Percentiles rank a stretch among this genome's conserved stretches.
Evolutionary conservation across 345 rosid genomes (phyloP).

Genomic region (Lumnitzera racemosa): DNA sequence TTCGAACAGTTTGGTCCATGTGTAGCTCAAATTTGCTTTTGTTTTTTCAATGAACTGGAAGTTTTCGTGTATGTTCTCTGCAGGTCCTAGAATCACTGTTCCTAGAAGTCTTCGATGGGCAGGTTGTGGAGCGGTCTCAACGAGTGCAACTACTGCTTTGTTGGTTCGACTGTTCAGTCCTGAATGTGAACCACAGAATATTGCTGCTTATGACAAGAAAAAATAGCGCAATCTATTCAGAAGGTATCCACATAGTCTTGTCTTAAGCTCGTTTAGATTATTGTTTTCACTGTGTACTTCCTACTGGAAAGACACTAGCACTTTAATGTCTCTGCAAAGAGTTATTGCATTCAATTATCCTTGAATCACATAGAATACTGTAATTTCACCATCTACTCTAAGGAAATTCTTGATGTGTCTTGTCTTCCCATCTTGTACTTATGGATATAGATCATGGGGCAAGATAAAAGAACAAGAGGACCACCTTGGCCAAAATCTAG

Average conservation of each 20-base stretch:
- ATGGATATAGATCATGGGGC: no score
- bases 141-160: conserved; percentile 55
- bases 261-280: background rate
- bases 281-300: background rate
- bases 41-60: background rate
- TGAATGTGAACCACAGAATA: conserved; percentile 93
- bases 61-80: conserved; percentile 3
- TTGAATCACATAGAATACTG: no score
- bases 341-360: no score
- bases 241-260: background rate
- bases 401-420: no score
- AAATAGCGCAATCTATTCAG: background rate
- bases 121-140: conserved; percentile 66
- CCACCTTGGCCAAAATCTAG: no score
- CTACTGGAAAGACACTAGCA: no score
- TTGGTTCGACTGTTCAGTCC: conserved; percentile 85
- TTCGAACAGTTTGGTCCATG: no score
- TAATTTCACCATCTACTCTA: no score
- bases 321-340: no score
- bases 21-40: no score
- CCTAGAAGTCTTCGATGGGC: conserved; percentile 89
- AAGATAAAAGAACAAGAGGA: no score
- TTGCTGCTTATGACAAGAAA: conserved; percentile 65
- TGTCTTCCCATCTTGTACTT: no score
- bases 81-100: conserved; percentile 57